Base-by-base conservation (phyloP, 176 grass and related monocot species). In the Tillandsia leiboldiana region DNA sequence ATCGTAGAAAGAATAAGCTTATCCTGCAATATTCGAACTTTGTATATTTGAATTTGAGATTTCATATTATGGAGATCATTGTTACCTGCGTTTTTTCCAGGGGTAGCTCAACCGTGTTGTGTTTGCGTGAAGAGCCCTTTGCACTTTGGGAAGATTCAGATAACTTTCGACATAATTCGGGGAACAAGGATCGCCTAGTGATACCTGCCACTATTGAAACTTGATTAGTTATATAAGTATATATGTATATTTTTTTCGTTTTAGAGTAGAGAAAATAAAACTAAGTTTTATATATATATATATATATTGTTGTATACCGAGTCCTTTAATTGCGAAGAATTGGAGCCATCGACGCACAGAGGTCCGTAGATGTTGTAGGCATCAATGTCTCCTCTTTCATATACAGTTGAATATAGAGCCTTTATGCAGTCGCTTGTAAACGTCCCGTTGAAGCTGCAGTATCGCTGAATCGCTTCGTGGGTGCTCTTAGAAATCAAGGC, bases 61-160 rank as follows among this genome's bases (percentile, higher is more conserved):
- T 24, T 24, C 24, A 24, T 24, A 53, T 53, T 53, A 5, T 9
- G 9, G 8, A 53, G 2, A 9, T 53, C 12, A 9, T 53, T 54
- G 3, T 15, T 54, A 85, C 83, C 73, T 85, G 83, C 78, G 80
- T 14, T 63, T 54, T 1, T 8, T 50, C 83, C 83, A 85, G 5
- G 49, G 27, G 73, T 85, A 72, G 29, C 64, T 64, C 12, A 82
- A 28, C 2, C 73, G 73, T 9, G 73, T 76, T 11, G 64, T 61
- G 61, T 82, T 82, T 63, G 80, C 73, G 13, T 72, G 80, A 53
- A 77, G 73, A 9, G 80, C 80, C 22, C 2, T 72, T 64, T 82
- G 80, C 80, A 82, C 80, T 9, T 82, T 73, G 42, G 9, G 62
- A 9, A 51, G 61, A 42, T 82, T 82, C 18, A 33, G 0, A 49